These are phyloP conservation scores for Sonneratia alba DNA, from an alignment of 345 rosid species.

Conservation along the genomic window DNA sequence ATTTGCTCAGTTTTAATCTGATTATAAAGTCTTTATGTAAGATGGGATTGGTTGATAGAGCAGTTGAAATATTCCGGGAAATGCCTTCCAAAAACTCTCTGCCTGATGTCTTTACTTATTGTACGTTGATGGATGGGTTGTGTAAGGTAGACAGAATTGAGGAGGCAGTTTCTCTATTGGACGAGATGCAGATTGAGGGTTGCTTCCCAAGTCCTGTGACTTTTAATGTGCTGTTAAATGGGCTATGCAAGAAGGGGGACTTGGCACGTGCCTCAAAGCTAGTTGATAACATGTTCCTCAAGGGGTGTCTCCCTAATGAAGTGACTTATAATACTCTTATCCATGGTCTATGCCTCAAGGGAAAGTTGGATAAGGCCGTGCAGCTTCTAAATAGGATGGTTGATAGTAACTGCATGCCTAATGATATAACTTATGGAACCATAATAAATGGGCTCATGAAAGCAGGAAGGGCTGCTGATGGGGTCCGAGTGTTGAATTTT, in stretches of 20 bases:
- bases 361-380: conserved; percentile 75
- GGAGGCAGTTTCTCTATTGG: conserved; percentile 76
- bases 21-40: conserved; percentile 64
- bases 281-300: conserved; percentile 85
- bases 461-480: conserved; percentile 55
- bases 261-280: conserved; percentile 66
- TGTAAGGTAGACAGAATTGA: conserved; percentile 67
- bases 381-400: conserved; percentile 78
- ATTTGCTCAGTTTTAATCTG: conserved; percentile 64
- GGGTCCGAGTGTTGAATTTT: conserved; percentile 30
- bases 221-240: conserved; percentile 71
- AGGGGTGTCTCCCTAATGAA: conserved; percentile 74
- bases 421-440: conserved; percentile 74
- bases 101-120: conserved; percentile 76
- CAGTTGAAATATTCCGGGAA: conserved; percentile 56
- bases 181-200: conserved; percentile 94
- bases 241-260: conserved; percentile 75
- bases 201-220: conserved; percentile 56
- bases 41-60: conserved; percentile 59
- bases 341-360: conserved; percentile 74
- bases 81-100: conserved; percentile 47
- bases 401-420: conserved; percentile 54
- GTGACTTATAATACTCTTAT: conserved; percentile 86
- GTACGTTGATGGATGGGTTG: conserved; percentile 92
- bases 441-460: conserved; percentile 77